These are phyloP conservation scores for Geranium rotundifolium DNA, from an alignment of 345 rosid species.

Conservation along the genomic window DNA sequence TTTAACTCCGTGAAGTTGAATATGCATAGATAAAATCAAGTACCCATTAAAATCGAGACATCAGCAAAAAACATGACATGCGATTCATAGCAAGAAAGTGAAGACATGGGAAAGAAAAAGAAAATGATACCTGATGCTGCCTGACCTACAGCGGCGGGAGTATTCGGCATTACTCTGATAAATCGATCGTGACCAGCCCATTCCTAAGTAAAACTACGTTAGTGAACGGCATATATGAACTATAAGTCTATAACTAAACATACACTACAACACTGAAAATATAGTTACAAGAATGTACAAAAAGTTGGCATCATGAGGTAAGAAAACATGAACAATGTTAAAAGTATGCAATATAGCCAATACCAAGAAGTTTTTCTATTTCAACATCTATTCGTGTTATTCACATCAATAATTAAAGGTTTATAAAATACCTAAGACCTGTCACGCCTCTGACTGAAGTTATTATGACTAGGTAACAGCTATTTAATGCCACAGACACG, in stretches of 20 bases:
- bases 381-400: neutral
- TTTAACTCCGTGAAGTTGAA: neutral
- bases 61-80: neutral
- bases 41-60: neutral
- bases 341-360: neutral
- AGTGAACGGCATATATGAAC: neutral
- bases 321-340: neutral
- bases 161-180: conserved; percentile 86
- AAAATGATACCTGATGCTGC: conserved; percentile 56
- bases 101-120: neutral
- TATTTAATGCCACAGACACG: neutral
- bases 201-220: conserved; percentile 30
- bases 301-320: neutral
- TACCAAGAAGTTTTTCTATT: neutral
- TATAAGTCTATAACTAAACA: neutral
- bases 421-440: neutral
- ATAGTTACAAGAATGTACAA: neutral
- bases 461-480: neutral
- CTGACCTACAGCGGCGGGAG: conserved; percentile 81
- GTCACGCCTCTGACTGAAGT: neutral
- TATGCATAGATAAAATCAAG: neutral
- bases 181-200: conserved; percentile 81
- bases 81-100: neutral
- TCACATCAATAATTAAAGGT: neutral
- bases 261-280: neutral